Evolutionary conservation across 371 early-diverging fungal species (phyloP).

Genomic region (Lichtheimia corymbifera): DNA sequence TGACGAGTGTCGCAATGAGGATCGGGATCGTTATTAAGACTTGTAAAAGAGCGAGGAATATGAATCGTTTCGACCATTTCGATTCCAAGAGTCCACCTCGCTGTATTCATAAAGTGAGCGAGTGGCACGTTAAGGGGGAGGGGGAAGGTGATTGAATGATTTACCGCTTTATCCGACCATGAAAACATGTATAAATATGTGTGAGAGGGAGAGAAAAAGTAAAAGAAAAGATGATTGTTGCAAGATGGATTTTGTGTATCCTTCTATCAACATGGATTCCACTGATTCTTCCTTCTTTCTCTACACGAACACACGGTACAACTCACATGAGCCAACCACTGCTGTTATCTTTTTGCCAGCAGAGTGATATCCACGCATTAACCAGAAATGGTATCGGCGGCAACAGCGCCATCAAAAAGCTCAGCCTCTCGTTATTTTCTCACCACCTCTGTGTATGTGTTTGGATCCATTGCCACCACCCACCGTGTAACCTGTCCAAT

Average conservation of each 20-base stretch:
- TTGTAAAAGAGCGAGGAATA: slow-evolving; percentile 16
- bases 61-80: slow-evolving; percentile 13
- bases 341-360: too few relatives aligned
- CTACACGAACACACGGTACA: not conserved
- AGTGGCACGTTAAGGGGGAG: not conserved
- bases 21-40: slow-evolving; percentile 19
- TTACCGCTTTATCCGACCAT: not conserved
- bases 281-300: not conserved
- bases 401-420: too few relatives aligned
- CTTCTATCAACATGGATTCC: too few relatives aligned
- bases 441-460: too few relatives aligned
- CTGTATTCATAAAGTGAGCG: not conserved
- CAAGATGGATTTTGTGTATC: too few relatives aligned
- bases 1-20: slow-evolving; percentile 12
- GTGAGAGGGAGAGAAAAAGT: not conserved
- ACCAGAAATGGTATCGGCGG: too few relatives aligned
- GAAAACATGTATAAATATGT: not conserved
- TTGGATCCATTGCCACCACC: too few relatives aligned
- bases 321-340: too few relatives aligned
- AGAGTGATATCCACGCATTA: too few relatives aligned
- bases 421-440: too few relatives aligned
- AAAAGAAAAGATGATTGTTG: not conserved
- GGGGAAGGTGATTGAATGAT: not conserved
- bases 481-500: too few relatives aligned
- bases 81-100: slow-evolving; percentile 5